Evolutionary conservation across 2,329 filamentous ascomycete species (phyloP), one percentile per base, ranked within the genome.

Genomic region (Chaetomium sp.): DNA sequence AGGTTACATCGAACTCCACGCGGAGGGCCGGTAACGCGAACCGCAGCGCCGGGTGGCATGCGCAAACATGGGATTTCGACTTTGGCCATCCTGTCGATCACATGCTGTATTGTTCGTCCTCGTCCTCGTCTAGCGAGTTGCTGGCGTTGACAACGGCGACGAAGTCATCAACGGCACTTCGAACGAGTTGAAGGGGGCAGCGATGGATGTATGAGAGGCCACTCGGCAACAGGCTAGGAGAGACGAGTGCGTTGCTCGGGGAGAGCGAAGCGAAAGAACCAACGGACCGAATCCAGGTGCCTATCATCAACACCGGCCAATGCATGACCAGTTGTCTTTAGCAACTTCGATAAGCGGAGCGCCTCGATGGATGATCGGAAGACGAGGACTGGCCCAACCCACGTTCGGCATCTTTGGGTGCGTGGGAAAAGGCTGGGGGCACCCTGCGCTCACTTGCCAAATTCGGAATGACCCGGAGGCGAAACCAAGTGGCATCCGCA

Each of bases 311-410:
- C 13, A n/a, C 35, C 33, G 19, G 9, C 33, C 25, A 67, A 66
- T 57, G 50, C 57, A 61, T 68, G 66, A 68, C 59, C 65, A 68
- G 64, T 66, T 66, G 56, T 6, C 59, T 63, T 68, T 64, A 68
- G 56, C 66, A 64, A 57, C 55, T 66, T 50, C 19, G 58, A 64
- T 66, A 68, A 64, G 61, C 33, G 25, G 50, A 58, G 53, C n/a
- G 57, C 27, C 47, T 35, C 38, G 35, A 55, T 56, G 62, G 62
- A 57, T 58, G 62, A 56, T 55, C 50, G 56, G 62, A 51, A 55
- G 49, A 13, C 9, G 45, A 25, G 8, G 56, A 54, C 16, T 49
- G 54, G 55, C 49, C 31, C 62, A 63, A 49, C 62, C 62, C 56
- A 6, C 56, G 49, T 25, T 8, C 54, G 45, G 49, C 62, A 55